These are phyloP conservation scores for Neofusicoccum sp. DNA, from an alignment of 2,329 filamentous ascomycete species.

Conservation along the genomic window DNA sequence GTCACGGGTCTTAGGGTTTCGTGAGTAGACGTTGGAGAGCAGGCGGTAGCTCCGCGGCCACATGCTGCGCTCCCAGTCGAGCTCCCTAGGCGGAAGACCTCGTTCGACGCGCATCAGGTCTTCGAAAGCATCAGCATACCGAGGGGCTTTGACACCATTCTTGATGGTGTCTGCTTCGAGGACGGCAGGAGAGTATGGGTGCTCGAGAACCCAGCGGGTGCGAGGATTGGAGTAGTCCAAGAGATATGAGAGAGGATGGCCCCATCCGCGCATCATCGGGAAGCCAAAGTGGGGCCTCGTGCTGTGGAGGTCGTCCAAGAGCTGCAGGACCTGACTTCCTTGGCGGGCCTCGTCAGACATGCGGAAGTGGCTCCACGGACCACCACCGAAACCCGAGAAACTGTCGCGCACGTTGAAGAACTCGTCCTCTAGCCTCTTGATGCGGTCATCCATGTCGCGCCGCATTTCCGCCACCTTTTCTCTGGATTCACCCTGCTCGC, in stretches of 20 bases:
- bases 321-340: background rate
- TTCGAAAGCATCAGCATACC: slow-evolving; percentile 52
- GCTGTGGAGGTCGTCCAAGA: background rate
- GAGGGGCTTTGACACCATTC: slow-evolving; percentile 48
- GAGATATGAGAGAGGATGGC: slow-evolving; percentile 1
- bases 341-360: slow-evolving; percentile 1
- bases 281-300: background rate
- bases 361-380: background rate
- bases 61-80: slow-evolving; percentile 39
- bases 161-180: slow-evolving; percentile 49
- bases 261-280: background rate
- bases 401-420: background rate
- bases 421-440: slow-evolving; percentile 2
- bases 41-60: slow-evolving; percentile 32
- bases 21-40: slow-evolving; percentile 9
- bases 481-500: background rate
- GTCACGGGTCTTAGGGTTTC: slow-evolving; percentile 27
- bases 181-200: slow-evolving; percentile 53
- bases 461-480: background rate
- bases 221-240: slow-evolving; percentile 7
- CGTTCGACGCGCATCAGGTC: slow-evolving; percentile 51
- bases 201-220: slow-evolving; percentile 12
- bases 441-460: slow-evolving; percentile 2
- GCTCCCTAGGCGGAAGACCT: background rate
- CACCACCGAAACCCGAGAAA: slow-evolving; percentile 1